phyloP scores from a whole-genome alignment of 768 basidiomycete genomes.

The Nidularia sp. region DNA sequence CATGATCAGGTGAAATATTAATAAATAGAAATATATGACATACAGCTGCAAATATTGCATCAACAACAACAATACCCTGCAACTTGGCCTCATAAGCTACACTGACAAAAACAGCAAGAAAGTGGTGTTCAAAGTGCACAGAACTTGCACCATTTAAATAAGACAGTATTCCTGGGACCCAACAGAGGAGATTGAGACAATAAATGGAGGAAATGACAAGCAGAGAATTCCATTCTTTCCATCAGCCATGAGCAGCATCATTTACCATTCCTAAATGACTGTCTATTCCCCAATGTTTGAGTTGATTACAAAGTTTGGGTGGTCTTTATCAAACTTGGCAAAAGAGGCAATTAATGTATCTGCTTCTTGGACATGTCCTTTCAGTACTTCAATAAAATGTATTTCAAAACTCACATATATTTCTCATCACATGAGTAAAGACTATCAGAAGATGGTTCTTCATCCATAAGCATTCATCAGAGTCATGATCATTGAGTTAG shows the following conservation, averaged over 20 bases:
- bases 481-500: too few relatives aligned
- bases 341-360: too few relatives aligned
- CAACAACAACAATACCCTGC: neutral
- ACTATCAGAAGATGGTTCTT: too few relatives aligned
- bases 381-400: too few relatives aligned
- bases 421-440: too few relatives aligned
- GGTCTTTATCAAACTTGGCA: neutral
- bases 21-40: neutral
- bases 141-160: neutral
- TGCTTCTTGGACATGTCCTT: too few relatives aligned
- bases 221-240: neutral
- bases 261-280: slow-evolving; percentile 4
- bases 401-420: too few relatives aligned
- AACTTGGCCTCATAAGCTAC: neutral
- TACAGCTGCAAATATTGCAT: slow-evolving; percentile 8
- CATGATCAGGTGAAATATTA: neutral
- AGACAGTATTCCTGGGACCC: neutral
- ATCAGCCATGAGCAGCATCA: slow-evolving; percentile 2
- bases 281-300: neutral
- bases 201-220: neutral
- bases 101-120: neutral
- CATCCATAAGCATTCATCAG: too few relatives aligned
- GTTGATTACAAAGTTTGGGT: neutral
- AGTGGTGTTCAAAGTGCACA: neutral
- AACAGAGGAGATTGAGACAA: neutral